Percentiles rank a stretch among this genome's conserved stretches.
Evolutionary conservation across 1,139 yeast species (phyloP).

Genomic region (Geotrichum fermentans): DNA sequence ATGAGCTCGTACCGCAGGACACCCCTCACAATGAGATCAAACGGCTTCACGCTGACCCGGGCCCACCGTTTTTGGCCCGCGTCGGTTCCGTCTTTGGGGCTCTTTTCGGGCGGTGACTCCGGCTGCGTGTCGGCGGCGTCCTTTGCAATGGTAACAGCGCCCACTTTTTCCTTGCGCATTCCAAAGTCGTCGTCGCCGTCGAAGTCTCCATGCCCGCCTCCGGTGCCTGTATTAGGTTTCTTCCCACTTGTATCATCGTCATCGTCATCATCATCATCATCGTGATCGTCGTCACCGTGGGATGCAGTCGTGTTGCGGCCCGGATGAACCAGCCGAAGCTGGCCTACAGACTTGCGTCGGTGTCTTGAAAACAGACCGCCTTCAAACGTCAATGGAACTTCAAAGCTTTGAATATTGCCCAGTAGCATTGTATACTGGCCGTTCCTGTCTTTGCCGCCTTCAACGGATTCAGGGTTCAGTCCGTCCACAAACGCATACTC

Average conservation of each 20-base stretch:
- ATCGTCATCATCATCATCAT: slow-evolving; percentile 22
- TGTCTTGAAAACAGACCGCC: slow-evolving; percentile 74
- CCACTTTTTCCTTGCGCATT: neutral
- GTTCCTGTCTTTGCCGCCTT: slow-evolving; percentile 16
- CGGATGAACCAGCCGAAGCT: slow-evolving; percentile 68
- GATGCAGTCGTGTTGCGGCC: slow-evolving; percentile 58
- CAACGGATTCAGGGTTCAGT: neutral
- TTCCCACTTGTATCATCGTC: slow-evolving; percentile 18
- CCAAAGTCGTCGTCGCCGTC: slow-evolving; percentile 10
- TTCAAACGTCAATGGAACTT: slow-evolving; percentile 65
- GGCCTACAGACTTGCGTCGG: slow-evolving; percentile 54
- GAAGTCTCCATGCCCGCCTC: slow-evolving; percentile 13
- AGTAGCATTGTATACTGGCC: slow-evolving; percentile 58
- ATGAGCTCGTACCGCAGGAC: slow-evolving; percentile 73
- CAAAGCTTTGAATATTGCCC: slow-evolving; percentile 64
- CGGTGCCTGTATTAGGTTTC: slow-evolving; percentile 17
- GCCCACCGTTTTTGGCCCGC: slow-evolving; percentile 62
- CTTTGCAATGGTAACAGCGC: too few relatives aligned
- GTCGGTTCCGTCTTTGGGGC: slow-evolving; percentile 24
- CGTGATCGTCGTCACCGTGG: slow-evolving; percentile 24
- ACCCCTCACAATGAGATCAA: slow-evolving; percentile 81
- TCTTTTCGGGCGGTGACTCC: neutral
- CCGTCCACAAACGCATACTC: slow-evolving; percentile 19
- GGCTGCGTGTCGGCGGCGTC: neutral
- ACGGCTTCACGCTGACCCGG: slow-evolving; percentile 69